Percentiles rank a stretch among this genome's conserved stretches.
Conservation (phyloP, 2,329 filamentous ascomycete species). For the Trichophyton simii region DNA sequence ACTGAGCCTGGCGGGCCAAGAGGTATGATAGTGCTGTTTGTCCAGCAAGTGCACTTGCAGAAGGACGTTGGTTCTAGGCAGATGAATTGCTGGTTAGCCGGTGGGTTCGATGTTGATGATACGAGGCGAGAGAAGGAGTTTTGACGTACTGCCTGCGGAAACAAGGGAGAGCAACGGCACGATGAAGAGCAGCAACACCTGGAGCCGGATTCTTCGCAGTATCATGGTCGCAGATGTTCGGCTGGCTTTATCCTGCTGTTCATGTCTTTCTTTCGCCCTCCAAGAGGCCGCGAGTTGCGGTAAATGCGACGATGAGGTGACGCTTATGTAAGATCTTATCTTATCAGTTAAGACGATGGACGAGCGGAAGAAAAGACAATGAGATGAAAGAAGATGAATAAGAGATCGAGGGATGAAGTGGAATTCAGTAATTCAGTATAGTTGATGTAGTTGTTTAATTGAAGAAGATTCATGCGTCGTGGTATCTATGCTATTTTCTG, state of each 20-base stretch:
- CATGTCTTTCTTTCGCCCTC: background rate
- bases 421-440: background rate
- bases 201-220: constrained; percentile 2
- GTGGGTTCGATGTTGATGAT: background rate
- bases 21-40: constrained; percentile 55
- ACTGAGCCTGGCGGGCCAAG: constrained; percentile 37
- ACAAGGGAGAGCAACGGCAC: constrained; percentile 22
- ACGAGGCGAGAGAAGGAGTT: background rate
- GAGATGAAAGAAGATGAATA: background rate
- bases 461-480: background rate
- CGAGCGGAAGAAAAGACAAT: background rate
- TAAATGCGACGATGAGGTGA: background rate
- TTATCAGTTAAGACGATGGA: background rate
- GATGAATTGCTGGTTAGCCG: constrained; percentile 1
- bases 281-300: background rate
- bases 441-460: background rate
- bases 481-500: background rate
- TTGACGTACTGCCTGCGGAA: constrained; percentile 26
- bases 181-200: constrained; percentile 13
- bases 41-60: constrained; percentile 60
- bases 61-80: constrained; percentile 43
- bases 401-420: background rate
- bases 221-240: background rate
- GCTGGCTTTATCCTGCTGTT: background rate
- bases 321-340: background rate